These are phyloP conservation scores for Panicum miliaceum DNA, from an alignment of 176 grass and related monocot species.

Conservation along the genomic window DNA sequence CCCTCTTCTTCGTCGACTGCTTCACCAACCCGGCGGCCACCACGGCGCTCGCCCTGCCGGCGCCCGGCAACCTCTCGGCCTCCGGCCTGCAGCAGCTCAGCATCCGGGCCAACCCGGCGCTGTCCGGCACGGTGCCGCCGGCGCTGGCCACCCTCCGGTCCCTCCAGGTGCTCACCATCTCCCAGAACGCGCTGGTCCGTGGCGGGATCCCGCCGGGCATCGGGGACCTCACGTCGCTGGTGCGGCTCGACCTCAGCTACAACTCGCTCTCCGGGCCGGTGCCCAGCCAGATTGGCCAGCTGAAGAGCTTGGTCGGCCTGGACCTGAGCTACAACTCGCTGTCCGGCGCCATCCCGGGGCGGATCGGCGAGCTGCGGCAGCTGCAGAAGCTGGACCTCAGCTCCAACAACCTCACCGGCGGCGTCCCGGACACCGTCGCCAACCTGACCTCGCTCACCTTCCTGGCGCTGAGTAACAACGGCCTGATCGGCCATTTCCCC, in stretches of 20 bases:
- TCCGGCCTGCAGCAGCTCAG: slow-evolving; percentile 81
- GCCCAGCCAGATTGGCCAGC: slow-evolving; percentile 53
- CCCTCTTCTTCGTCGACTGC: slow-evolving; percentile 90
- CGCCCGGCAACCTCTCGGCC: slow-evolving; percentile 54
- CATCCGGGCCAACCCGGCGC: slow-evolving; percentile 67
- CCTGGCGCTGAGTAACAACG: slow-evolving; percentile 78
- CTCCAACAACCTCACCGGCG: slow-evolving; percentile 73
- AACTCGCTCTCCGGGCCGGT: slow-evolving; percentile 67
- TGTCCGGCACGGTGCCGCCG: slow-evolving; percentile 65
- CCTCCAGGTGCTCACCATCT: slow-evolving; percentile 84
- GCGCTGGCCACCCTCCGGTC: slow-evolving; percentile 57
- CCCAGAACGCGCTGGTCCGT: slow-evolving; percentile 70
- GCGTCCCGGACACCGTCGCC: slow-evolving; percentile 53
- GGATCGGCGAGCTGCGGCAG: slow-evolving; percentile 67
- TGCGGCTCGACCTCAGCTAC: slow-evolving; percentile 95
- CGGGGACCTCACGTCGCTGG: slow-evolving; percentile 57
- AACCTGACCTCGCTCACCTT: slow-evolving; percentile 72
- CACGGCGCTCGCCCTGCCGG: slow-evolving; percentile 54
- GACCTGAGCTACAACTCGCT: slow-evolving; percentile 94
- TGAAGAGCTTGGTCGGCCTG: slow-evolving; percentile 61
- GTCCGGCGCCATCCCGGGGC: slow-evolving; percentile 61
- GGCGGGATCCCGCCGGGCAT: slow-evolving; percentile 71
- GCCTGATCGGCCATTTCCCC: slow-evolving; percentile 60
- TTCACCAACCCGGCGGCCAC: slow-evolving; percentile 57
- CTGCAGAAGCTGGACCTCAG: slow-evolving; percentile 97